Evolutionary conservation across 2,329 filamentous ascomycete genomes (phyloP).

Genomic region (Seiridium unicorne): DNA sequence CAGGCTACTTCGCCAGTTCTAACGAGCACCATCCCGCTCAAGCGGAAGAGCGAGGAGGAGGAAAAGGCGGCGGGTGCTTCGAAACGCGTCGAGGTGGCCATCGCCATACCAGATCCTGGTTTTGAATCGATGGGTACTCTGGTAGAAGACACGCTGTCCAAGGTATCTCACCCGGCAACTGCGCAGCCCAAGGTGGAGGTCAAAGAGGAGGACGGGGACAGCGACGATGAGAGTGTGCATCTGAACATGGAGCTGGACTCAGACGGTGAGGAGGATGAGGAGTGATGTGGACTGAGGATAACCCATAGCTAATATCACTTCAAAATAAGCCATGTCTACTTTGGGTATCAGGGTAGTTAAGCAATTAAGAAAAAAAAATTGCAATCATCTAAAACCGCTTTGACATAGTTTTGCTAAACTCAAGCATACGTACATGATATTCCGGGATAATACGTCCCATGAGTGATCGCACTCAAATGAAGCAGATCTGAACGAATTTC

Average conservation of each 20-base stretch:
- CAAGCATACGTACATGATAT: no score
- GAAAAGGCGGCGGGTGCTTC: slow-evolving; percentile 27
- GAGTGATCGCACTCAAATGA: no score
- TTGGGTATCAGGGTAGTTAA: no score
- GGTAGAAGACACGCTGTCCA: slow-evolving; percentile 7
- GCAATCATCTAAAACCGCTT: no score
- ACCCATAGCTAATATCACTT: no score
- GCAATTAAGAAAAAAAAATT: no score
- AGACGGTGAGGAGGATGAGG: slow-evolving; percentile 2
- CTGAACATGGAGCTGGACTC: slow-evolving; percentile 57
- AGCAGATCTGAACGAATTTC: no score
- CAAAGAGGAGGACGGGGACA: slow-evolving; percentile 42
- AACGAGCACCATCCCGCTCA: slow-evolving; percentile 25
- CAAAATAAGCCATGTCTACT: no score
- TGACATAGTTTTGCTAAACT: neutral
- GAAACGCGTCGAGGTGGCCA: slow-evolving; percentile 35
- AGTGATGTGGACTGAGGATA: neutral
- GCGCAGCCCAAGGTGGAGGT: neutral
- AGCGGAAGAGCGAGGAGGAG: slow-evolving; percentile 41
- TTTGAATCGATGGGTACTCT: slow-evolving; percentile 8
- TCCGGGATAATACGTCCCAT: no score
- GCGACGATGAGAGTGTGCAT: slow-evolving; percentile 53
- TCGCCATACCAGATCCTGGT: slow-evolving; percentile 12
- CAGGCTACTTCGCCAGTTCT: slow-evolving; percentile 13
- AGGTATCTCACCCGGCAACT: neutral